A percentile compares a stretch with the other conserved stretches of the same genome.
phyloP scores from a whole-genome alignment of 73 alveolate species.

The Paraurostyla sp. region DNA sequence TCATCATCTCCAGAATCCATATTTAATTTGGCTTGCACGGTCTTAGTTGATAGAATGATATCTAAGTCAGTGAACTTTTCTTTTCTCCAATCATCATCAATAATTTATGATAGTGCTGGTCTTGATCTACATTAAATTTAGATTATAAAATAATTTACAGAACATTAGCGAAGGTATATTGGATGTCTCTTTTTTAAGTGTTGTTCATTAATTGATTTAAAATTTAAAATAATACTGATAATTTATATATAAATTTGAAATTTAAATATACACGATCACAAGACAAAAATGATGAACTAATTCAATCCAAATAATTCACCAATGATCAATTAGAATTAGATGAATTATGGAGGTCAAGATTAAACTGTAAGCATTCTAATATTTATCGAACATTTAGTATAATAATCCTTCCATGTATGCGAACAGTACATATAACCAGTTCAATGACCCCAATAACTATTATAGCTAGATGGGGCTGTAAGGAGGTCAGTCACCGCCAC shows the following conservation, averaged over 20 bases:
- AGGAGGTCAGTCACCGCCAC: slow-evolving; percentile 33
- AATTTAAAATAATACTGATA: not conserved
- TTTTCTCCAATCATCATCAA: slow-evolving; percentile 75
- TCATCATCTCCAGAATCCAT: slow-evolving; percentile 69
- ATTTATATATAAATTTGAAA: slow-evolving; percentile 33
- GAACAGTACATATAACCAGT: not conserved
- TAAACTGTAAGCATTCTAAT: not conserved
- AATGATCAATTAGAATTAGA: no score
- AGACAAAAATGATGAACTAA: no score
- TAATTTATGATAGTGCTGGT: slow-evolving; percentile 48
- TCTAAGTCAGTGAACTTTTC: slow-evolving; percentile 70
- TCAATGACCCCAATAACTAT: not conserved
- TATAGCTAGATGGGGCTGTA: no score
- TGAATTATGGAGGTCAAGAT: not conserved
- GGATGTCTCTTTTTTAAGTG: slow-evolving; percentile 65
- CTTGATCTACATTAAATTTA: slow-evolving; percentile 1
- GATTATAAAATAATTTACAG: slow-evolving; percentile 2
- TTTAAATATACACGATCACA: slow-evolving; percentile 12
- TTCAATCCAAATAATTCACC: not conserved
- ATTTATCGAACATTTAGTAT: not conserved
- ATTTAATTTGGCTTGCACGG: slow-evolving; percentile 60
- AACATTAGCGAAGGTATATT: slow-evolving; percentile 35
- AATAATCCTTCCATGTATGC: not conserved
- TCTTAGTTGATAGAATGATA: slow-evolving; percentile 64
- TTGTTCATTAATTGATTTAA: slow-evolving; percentile 34